Evolutionary conservation across 106 monocot species (phyloP).

Genomic region (Platanthera zijinensis): DNA sequence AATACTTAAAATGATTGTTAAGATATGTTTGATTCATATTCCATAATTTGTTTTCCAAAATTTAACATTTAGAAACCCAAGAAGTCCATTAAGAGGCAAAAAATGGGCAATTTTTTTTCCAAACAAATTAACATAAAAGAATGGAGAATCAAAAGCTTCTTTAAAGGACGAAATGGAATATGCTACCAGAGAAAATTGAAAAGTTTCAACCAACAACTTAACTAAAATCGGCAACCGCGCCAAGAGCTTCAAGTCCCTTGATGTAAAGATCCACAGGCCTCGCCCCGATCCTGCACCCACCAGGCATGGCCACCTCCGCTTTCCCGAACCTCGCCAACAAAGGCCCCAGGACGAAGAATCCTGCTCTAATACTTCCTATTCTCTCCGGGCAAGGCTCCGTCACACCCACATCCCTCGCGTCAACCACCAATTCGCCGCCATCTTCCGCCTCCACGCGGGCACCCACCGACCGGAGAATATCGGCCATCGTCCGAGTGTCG

Average conservation of each 20-base stretch:
- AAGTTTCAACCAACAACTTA: conserved; percentile 5
- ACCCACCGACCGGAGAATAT: conserved; percentile 29
- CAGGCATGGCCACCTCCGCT: conserved; percentile 36
- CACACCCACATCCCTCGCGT: conserved; percentile 12
- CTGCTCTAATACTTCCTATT: conserved; percentile 30
- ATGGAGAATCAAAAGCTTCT: not conserved
- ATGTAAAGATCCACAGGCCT: conserved; percentile 42
- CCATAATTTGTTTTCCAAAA: too few species aligned
- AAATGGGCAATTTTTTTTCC: too few species aligned
- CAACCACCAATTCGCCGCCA: conserved; percentile 15
- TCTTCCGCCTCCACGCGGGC: conserved; percentile 22
- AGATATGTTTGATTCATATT: too few species aligned
- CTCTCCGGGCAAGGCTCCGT: conserved; percentile 25
- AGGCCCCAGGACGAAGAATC: conserved; percentile 50
- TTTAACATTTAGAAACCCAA: too few species aligned
- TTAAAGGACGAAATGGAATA: not conserved
- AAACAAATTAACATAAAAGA: too few species aligned
- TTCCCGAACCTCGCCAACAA: conserved; percentile 40
- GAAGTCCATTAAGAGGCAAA: too few species aligned
- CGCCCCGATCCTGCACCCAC: conserved; percentile 41
- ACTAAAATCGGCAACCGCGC: conserved; percentile 30
- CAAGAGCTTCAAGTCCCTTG: conserved; percentile 26
- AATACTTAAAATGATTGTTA: too few species aligned
- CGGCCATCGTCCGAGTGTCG: conserved; percentile 27
- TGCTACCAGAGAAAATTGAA: not conserved